Evolutionary conservation across 371 early-diverging fungal genomes (phyloP), one percentile per base, ranked within the genome.

Genomic region (Apophysomyces ossiformis): DNA sequence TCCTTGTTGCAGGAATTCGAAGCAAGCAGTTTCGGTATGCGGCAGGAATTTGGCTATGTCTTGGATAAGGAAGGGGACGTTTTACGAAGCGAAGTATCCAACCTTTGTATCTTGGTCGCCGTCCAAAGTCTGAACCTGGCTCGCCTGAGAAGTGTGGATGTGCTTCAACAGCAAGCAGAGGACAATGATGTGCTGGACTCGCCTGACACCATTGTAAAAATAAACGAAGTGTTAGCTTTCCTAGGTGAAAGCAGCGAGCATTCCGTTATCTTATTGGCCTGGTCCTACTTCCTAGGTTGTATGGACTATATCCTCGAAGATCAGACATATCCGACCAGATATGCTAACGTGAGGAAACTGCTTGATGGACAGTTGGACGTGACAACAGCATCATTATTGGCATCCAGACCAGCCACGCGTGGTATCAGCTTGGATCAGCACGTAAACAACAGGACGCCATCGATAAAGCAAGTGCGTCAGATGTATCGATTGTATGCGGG

Each of bases 1-100:
- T 60, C 67, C 7, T 59, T 76, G 16, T 61, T 78, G 36, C 70
- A 82, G 47, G 80, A 82, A 50, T 76, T 79, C 57, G 76, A 82
- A 64, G 75, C 74, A 12, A 72, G 65, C 46, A 68, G 68, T 45
- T 82, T 82, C 66, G 78, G 78, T 4, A 36, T 26, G 16, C 60
- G 70, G 36, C 80, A 77, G 56, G 64, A 70, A 4, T 72, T 65
- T 21, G 61, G 73, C 5, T 73, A 77, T 64, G 63, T 75, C 0
- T 65, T 82, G 36, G 76, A 75, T 57, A 61, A 69, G 5, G 76
- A 78, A 37, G 82, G 74, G 26, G 39, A 39, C 6, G n/a, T 32
- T 2, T 38, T 78, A 8, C 74, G 71, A 13, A 37, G 68, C 9
- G 58, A 61, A 39, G 73, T 82, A 1, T 68, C 69, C 1, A 39